phyloP scores from a whole-genome alignment of 1,284 basidiomycete genomes.

The Melampsora abietis-canadensis region DNA sequence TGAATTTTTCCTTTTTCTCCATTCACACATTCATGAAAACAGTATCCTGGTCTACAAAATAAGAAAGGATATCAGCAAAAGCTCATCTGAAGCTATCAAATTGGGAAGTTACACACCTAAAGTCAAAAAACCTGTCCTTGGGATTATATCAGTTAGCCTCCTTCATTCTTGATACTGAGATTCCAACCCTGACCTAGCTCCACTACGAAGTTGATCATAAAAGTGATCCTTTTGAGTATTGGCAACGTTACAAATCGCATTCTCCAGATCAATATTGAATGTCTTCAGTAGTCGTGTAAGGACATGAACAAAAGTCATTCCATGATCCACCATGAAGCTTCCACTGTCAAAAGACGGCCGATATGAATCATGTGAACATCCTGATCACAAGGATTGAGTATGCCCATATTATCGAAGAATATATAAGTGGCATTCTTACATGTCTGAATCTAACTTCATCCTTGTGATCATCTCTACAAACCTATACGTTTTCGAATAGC shows the following conservation, averaged over 20 bases:
- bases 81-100: not conserved
- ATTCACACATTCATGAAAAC: constrained; percentile 34
- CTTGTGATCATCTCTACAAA: constrained; percentile 36
- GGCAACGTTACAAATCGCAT: constrained; percentile 33
- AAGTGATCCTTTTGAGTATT: constrained; percentile 39
- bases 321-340: constrained; percentile 29
- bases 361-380: not conserved
- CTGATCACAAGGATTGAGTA: no score
- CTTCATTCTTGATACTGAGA: not conserved
- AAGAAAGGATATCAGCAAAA: not conserved
- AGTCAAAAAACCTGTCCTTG: constrained; percentile 31
- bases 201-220: constrained; percentile 30
- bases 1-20: constrained; percentile 23
- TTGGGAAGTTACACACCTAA: constrained; percentile 10
- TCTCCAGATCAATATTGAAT: constrained; percentile 25
- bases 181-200: constrained; percentile 8
- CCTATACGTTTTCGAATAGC: not conserved
- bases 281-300: constrained; percentile 20
- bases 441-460: constrained; percentile 30
- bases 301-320: constrained; percentile 26
- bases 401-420: not conserved
- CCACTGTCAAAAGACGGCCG: not conserved
- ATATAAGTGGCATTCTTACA: not conserved
- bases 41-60: constrained; percentile 31
- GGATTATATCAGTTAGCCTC: not conserved